A percentile compares a stretch with the other conserved stretches of the same genome.
These are phyloP conservation scores for Wilcoxina mikolae DNA, from an alignment of 495 filamentous ascomycete species.

Conservation along the genomic window DNA sequence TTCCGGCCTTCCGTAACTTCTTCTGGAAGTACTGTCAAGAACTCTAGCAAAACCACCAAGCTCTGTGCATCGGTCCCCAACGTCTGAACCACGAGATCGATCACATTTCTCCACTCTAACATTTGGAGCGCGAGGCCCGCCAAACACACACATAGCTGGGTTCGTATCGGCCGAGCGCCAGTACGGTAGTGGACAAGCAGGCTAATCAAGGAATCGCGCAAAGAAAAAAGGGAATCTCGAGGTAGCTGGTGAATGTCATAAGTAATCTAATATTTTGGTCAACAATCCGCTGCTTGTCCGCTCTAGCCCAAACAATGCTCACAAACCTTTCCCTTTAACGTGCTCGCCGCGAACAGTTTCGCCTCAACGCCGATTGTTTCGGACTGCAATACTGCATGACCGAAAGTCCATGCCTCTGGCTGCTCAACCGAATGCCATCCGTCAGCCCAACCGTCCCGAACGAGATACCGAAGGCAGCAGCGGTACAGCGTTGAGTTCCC, in stretches of 20 bases:
- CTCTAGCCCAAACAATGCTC: neutral
- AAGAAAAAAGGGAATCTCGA: slow-evolving; percentile 49
- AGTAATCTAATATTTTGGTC: slow-evolving; percentile 43
- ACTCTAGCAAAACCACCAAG: slow-evolving; percentile 77
- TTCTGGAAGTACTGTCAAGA: slow-evolving; percentile 89
- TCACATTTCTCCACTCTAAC: slow-evolving; percentile 86
- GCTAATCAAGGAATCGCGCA: slow-evolving; percentile 68
- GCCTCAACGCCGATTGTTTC: slow-evolving; percentile 57
- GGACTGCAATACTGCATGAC: slow-evolving; percentile 69
- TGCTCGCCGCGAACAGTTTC: slow-evolving; percentile 91
- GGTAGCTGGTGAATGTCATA: slow-evolving; percentile 80
- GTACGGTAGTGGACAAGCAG: slow-evolving; percentile 63
- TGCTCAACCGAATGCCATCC: slow-evolving; percentile 30
- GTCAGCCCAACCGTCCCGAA: slow-evolving; percentile 19
- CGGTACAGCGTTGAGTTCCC: slow-evolving; percentile 9
- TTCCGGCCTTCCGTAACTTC: slow-evolving; percentile 98
- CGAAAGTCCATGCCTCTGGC: slow-evolving; percentile 81
- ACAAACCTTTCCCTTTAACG: slow-evolving; percentile 89
- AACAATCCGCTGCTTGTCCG: neutral
- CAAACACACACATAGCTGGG: slow-evolving; percentile 87
- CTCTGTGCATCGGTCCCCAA: slow-evolving; percentile 63
- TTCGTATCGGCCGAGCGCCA: slow-evolving; percentile 80
- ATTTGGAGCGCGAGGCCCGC: slow-evolving; percentile 93
- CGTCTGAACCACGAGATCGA: slow-evolving; percentile 59
- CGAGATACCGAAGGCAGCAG: slow-evolving; percentile 4